Evolutionary conservation across 2,329 filamentous ascomycete genomes (phyloP).

Genomic region (Penicillium decumbens): DNA sequence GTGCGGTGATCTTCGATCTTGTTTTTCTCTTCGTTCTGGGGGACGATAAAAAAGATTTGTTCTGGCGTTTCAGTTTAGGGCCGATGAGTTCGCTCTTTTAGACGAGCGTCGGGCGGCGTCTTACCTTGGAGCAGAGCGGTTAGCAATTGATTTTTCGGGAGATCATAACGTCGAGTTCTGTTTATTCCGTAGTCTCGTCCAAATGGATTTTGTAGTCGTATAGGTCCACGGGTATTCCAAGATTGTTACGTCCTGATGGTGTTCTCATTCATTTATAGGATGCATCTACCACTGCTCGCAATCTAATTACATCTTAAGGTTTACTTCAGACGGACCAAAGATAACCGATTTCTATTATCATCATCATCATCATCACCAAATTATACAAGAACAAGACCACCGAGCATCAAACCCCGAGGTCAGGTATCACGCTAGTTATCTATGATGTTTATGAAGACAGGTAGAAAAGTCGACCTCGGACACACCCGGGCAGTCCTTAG

Average conservation of each 20-base stretch:
- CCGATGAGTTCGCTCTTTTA: conserved; percentile 12
- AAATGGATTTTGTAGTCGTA: background rate
- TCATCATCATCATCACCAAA: conserved; percentile 16
- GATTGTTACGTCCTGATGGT: background rate
- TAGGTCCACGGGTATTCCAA: background rate
- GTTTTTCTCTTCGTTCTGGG: conserved; percentile 2
- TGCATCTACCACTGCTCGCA: background rate
- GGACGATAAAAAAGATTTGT: conserved; percentile 14
- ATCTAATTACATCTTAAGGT: too few species aligned
- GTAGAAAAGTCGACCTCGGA: background rate
- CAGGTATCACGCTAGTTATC: conserved; percentile 27
- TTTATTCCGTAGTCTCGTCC: background rate
- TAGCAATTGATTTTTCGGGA: conserved; percentile 16
- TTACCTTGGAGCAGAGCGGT: conserved; percentile 15
- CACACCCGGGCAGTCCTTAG: conserved; percentile 16
- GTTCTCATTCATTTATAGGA: background rate
- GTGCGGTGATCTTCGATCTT: conserved; percentile 4
- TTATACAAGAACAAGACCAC: conserved; percentile 16
- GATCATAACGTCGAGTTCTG: background rate
- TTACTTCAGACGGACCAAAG: background rate
- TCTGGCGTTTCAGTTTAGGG: conserved; percentile 18
- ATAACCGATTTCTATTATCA: conserved; percentile 11
- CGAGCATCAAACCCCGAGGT: background rate
- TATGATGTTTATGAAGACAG: conserved; percentile 17
- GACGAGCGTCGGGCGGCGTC: conserved; percentile 20